Evolutionary conservation across 2,329 filamentous ascomycete genomes (phyloP).

Genomic region (Pseudocercospora cruenta): DNA sequence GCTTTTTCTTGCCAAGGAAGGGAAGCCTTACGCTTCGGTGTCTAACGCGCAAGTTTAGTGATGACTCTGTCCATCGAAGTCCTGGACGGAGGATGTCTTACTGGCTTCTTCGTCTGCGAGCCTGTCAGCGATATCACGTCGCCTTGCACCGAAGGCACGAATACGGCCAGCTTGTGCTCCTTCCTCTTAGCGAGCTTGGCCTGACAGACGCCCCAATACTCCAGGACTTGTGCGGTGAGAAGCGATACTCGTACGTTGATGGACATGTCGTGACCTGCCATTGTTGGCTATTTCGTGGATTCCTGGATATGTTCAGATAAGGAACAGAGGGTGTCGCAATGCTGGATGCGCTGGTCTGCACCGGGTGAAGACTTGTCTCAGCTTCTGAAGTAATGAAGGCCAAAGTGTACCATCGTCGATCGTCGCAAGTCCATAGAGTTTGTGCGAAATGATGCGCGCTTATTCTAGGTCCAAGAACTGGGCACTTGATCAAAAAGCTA

Average conservation of each 20-base stretch:
- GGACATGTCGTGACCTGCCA: constrained; percentile 23
- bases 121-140: not conserved
- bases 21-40: constrained; percentile 6
- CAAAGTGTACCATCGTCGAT: constrained; percentile 15
- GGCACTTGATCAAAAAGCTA: not conserved
- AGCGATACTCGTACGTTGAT: constrained; percentile 22
- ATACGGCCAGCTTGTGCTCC: constrained; percentile 14
- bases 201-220: constrained; percentile 18
- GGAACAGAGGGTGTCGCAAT: not conserved
- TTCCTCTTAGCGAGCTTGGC: constrained; percentile 14
- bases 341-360: not conserved
- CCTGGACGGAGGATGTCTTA: not conserved
- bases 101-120: constrained; percentile 1
- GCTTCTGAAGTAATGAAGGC: constrained; percentile 12
- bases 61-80: constrained; percentile 9
- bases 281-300: not conserved
- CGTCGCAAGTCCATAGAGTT: constrained; percentile 10
- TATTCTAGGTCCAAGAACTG: constrained; percentile 2
- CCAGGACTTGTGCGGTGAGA: constrained; percentile 20
- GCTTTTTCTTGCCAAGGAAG: constrained; percentile 19
- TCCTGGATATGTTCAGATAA: not conserved
- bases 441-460: not conserved
- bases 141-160: constrained; percentile 2
- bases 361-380: constrained; percentile 8
- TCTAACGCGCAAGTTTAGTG: constrained; percentile 6